These are phyloP conservation scores for Ceratocystis papillata DNA, from an alignment of 2,329 filamentous ascomycete genomes.

Conservation along the genomic window DNA sequence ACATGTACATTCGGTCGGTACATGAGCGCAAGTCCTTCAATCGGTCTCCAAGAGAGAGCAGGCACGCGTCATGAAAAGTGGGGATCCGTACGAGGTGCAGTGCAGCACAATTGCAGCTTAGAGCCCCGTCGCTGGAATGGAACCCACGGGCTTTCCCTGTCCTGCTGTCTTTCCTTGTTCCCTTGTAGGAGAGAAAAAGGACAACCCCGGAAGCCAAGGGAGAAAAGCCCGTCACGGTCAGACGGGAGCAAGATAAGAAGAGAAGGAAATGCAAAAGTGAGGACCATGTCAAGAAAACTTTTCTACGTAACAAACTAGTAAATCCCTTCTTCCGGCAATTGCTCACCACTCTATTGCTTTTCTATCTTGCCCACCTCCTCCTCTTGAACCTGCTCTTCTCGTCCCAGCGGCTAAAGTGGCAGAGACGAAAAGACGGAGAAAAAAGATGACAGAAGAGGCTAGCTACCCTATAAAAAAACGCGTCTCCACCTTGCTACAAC, in stretches of 20 bases:
- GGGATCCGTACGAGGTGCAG: not conserved
- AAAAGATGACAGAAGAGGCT: not conserved
- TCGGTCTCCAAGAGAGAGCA: not conserved
- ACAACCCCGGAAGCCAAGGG: too few species aligned
- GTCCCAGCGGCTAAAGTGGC: too few species aligned
- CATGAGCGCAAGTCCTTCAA: not conserved
- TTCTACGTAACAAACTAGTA: too few species aligned
- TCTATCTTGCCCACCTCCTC: too few species aligned
- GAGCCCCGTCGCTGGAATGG: not conserved
- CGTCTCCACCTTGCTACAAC: not conserved
- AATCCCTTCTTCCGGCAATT: too few species aligned
- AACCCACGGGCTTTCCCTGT: conserved; percentile 1
- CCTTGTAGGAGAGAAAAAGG: not conserved
- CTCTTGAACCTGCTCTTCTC: too few species aligned
- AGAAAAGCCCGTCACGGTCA: too few species aligned
- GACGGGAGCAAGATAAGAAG: too few species aligned
- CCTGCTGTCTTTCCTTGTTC: not conserved
- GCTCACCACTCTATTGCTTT: too few species aligned
- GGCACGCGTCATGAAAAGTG: conserved; percentile 14
- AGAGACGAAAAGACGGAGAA: not conserved
- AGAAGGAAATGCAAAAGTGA: too few species aligned
- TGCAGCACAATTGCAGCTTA: too few species aligned
- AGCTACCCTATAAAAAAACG: not conserved
- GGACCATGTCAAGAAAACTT: too few species aligned
- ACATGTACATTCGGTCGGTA: not conserved